Conservation (phyloP, 805 yeast species). For the Starmerella sirachaensis region DNA sequence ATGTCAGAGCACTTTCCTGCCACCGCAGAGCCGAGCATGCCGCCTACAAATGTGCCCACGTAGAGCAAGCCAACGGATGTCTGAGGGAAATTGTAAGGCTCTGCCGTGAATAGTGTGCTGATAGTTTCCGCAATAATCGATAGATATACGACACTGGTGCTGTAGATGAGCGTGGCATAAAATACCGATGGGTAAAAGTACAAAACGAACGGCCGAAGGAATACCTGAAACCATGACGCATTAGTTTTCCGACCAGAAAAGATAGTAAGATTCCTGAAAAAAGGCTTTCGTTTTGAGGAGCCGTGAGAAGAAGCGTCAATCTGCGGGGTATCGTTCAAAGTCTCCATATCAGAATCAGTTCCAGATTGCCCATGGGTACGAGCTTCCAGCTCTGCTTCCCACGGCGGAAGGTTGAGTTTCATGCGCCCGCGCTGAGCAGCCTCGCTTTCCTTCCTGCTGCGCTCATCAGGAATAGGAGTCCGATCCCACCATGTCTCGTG, state of each 20-base stretch:
- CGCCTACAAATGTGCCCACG: slow-evolving; percentile 46
- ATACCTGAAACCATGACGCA: slow-evolving; percentile 46
- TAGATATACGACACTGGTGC: slow-evolving; percentile 52
- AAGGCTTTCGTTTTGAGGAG: slow-evolving; percentile 20
- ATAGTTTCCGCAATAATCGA: slow-evolving; percentile 49
- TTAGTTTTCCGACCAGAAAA: slow-evolving; percentile 39
- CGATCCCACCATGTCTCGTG: slow-evolving; percentile 59
- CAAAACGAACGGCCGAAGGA: slow-evolving; percentile 43
- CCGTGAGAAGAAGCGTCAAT: neutral
- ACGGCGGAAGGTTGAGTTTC: slow-evolving; percentile 15
- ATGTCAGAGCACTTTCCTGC: slow-evolving; percentile 43
- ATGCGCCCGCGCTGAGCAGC: slow-evolving; percentile 34
- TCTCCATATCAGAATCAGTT: neutral
- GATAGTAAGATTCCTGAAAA: slow-evolving; percentile 31
- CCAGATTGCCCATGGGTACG: neutral
- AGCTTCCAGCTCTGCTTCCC: slow-evolving; percentile 6
- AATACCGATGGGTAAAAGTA: slow-evolving; percentile 39
- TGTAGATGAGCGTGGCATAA: slow-evolving; percentile 41
- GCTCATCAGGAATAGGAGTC: slow-evolving; percentile 38
- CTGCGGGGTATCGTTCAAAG: neutral
- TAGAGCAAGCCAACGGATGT: slow-evolving; percentile 43
- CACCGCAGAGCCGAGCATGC: slow-evolving; percentile 42
- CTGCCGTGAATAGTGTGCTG: slow-evolving; percentile 36
- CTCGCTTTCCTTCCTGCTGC: slow-evolving; percentile 38
- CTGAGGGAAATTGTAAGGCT: slow-evolving; percentile 37